Evolutionary conservation across 305 asterid species (phyloP), one percentile per base, ranked within the genome.

Genomic region (Salvia sclarea): DNA sequence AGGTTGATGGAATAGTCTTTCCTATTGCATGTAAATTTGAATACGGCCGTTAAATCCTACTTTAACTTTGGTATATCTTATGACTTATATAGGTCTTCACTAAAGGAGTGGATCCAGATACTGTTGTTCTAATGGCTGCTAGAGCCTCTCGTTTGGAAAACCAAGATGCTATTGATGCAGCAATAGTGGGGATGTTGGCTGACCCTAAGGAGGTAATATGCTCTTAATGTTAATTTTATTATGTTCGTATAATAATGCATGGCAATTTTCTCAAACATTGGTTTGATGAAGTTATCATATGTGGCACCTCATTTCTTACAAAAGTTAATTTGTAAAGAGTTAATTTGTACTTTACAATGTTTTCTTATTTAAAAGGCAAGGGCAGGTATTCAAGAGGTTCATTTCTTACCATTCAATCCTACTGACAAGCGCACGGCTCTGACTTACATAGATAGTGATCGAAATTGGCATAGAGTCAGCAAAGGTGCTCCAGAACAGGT

Each of bases 401-500:
- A 84, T 78, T 85, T 87, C 84, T 73, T 87, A 62, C 94, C 89
- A 21, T 87, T 87, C 83, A 87, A 87, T 77, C 90, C 94, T 22
- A 87, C 94, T 20, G 94, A 85, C 77, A 87, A 87, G 81, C 84
- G 91, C 55, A 87, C 94, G 28, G 91, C 91, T 78, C 75, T 87
- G 78, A 85, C 91, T 9, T 83, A 87, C 72, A 45, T 72, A 17
- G 94, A 81, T 45, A 28, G 66, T 68, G 89, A 83, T 67, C 91
- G 89, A 11, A 87, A 83, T 68, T 75, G 78, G 94, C 94, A 87
- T 71, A 79, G 91, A 67, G 94, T 83, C 71, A 87, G 87, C 84
- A 87, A 87, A 76, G 94, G 94, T 65, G 94, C 94, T 74, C 94
- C 91, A 41, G 94, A 87, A 73, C 91, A 87, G 91, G 94, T 87